Percentiles rank a stretch among this genome's conserved stretches.
Conservation (phyloP, 768 basidiomycete species). For the Trametes cingulata region DNA sequence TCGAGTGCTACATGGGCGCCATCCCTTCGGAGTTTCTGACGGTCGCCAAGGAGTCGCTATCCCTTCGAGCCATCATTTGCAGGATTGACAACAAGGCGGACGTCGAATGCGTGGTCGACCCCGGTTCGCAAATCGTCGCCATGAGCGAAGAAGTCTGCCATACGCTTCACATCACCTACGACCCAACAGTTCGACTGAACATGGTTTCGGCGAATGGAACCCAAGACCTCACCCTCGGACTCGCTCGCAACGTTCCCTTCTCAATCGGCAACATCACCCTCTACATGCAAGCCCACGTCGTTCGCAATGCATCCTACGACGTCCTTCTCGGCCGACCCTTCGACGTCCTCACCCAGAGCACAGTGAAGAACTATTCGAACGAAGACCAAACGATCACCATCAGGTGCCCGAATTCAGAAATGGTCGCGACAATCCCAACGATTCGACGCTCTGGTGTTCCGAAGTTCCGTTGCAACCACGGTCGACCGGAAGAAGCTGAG, state of each 20-base stretch:
- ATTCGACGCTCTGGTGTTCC: background rate
- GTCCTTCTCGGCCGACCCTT: constrained; percentile 9
- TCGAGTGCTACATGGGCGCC: constrained; percentile 5
- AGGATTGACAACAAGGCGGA: constrained; percentile 12
- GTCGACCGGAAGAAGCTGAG: background rate
- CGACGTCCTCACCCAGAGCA: constrained; percentile 9
- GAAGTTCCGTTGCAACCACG: background rate
- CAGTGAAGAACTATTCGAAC: background rate
- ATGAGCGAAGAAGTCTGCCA: constrained; percentile 23
- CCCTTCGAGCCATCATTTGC: constrained; percentile 9
- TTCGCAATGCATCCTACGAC: constrained; percentile 7
- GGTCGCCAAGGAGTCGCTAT: constrained; percentile 8
- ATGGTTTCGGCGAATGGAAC: constrained; percentile 15
- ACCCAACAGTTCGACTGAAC: constrained; percentile 1
- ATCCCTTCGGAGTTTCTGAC: background rate
- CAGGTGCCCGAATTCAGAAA: constrained; percentile 12
- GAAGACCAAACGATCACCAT: constrained; percentile 13
- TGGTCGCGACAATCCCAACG: constrained; percentile 1
- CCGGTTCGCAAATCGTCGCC: background rate
- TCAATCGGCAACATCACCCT: background rate
- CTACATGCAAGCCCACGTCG: constrained; percentile 6
- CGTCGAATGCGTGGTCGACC: constrained; percentile 22
- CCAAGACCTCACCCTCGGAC: constrained; percentile 9
- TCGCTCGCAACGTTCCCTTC: constrained; percentile 1
- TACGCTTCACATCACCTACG: background rate